Conservation (phyloP, 1,284 basidiomycete genomes). For the Tetrapyrgos nigripes region DNA sequence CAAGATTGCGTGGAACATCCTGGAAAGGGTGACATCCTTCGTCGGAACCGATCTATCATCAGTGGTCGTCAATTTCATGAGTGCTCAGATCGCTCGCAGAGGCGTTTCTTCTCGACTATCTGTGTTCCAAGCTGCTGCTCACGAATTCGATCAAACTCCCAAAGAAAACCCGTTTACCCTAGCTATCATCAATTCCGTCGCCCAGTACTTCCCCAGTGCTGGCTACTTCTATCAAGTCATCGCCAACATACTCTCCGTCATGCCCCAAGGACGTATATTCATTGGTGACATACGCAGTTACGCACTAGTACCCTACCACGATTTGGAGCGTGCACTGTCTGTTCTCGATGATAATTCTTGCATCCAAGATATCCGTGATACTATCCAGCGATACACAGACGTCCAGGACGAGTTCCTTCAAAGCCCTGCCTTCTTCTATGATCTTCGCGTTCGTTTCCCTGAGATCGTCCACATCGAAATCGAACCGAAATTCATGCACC, state of each 20-base stretch:
- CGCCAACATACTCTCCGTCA: not conserved
- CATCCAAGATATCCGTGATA: not conserved
- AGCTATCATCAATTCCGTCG: slow-evolving; percentile 14
- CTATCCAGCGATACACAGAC: not conserved
- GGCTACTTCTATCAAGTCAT: slow-evolving; percentile 6
- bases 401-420: slow-evolving; percentile 7
- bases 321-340: not conserved
- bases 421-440: slow-evolving; percentile 9
- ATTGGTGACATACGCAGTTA: slow-evolving; percentile 14
- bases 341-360: not conserved
- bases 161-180: not conserved
- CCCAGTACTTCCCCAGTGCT: slow-evolving; percentile 12
- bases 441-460: not conserved
- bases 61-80: not conserved
- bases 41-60: slow-evolving; percentile 7
- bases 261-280: slow-evolving; percentile 6
- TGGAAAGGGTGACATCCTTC: not conserved
- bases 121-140: not conserved
- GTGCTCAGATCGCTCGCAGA: not conserved
- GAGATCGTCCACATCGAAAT: slow-evolving; percentile 11
- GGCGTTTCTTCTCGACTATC: not conserved
- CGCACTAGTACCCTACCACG: not conserved
- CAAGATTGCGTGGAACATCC: slow-evolving; percentile 5
- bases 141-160: not conserved
- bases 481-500: slow-evolving; percentile 35